Evolutionary conservation across 331 rosid species (phyloP), one percentile per base, ranked within the genome.

Genomic region (Acacia concinna): DNA sequence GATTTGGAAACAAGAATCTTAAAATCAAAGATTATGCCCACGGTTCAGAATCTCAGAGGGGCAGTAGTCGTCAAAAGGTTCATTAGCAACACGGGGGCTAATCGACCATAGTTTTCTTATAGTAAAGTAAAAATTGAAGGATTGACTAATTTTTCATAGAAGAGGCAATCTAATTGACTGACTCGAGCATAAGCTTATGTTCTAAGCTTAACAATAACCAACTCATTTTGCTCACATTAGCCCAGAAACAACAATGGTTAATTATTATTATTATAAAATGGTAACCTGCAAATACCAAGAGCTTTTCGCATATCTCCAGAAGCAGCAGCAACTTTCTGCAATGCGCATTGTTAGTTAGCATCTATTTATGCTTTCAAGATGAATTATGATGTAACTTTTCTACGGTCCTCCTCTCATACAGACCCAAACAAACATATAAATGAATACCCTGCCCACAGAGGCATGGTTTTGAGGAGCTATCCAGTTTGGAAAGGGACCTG

Each of bases 291-390:
- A 74, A 96, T 84, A 78, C 86, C 84, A 28, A 93, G 98, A 73
- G 97, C 98, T 81, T 89, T 93, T 56, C 98, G 88, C 99, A 93
- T 96, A 84, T 96, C 98, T 64, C 99, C 99, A 68, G 97, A 93
- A 79, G 91, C 91, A 25, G 97, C 94, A 67, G 97, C 97, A 73
- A 96, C 96, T 96, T 91, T 96, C 99, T 96, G 98, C 83, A 81
- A 81, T 18, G 56, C 49, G 43, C 11, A n/a, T 15, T 12, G 11
- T 59, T 12, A 66, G 74, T 85, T 76, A 85, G 74, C 65, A 71
- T 70, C 46, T 12, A 20, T 44, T 32, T 34, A 69, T 71, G 30
- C 64, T 37, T 71, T 40, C 46, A 75, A 75, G 31, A 79, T 51
- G 71, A 76, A 59, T 30, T 23, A 57, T 1, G 13, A n/a, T 21